phyloP scores from a whole-genome alignment of 2,329 filamentous ascomycete genomes.

The Fusarium brachygibbosum region DNA sequence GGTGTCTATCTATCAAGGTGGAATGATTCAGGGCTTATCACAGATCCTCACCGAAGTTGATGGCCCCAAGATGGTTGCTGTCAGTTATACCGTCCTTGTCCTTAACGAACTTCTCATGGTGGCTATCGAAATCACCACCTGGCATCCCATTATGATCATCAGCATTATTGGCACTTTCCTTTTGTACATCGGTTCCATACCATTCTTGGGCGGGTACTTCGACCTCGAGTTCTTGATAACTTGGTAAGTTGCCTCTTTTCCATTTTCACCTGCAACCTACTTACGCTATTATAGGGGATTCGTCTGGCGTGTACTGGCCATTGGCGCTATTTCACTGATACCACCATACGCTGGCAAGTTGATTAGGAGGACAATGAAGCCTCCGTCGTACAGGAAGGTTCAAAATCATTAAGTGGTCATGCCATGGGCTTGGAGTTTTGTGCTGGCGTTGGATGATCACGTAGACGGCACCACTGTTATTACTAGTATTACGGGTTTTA shows the following conservation, averaged over 20 bases:
- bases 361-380: constrained; percentile 86
- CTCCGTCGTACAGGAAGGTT: constrained; percentile 95
- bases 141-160: constrained; percentile 93
- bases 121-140: constrained; percentile 94
- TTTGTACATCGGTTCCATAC: constrained; percentile 84
- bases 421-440: constrained; percentile 26
- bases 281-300: constrained; percentile 72
- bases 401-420: constrained; percentile 68
- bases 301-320: constrained; percentile 87
- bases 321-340: constrained; percentile 82
- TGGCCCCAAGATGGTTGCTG: constrained; percentile 82
- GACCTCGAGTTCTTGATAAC: constrained; percentile 84
- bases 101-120: constrained; percentile 98
- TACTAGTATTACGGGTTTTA: constrained; percentile 34
- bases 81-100: constrained; percentile 91
- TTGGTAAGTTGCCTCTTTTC: constrained; percentile 60
- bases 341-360: constrained; percentile 91
- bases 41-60: constrained; percentile 88
- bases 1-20: constrained; percentile 94
- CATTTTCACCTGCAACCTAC: constrained; percentile 4
- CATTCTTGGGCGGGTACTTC: constrained; percentile 91
- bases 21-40: constrained; percentile 93
- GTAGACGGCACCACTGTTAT: constrained; percentile 35
- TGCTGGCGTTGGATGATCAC: constrained; percentile 41
- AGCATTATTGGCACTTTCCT: constrained; percentile 85